Percentiles rank a stretch among this genome's conserved stretches.
These are phyloP conservation scores for Rhodofomes roseus DNA, from an alignment of 1,284 basidiomycete species.

Conservation along the genomic window DNA sequence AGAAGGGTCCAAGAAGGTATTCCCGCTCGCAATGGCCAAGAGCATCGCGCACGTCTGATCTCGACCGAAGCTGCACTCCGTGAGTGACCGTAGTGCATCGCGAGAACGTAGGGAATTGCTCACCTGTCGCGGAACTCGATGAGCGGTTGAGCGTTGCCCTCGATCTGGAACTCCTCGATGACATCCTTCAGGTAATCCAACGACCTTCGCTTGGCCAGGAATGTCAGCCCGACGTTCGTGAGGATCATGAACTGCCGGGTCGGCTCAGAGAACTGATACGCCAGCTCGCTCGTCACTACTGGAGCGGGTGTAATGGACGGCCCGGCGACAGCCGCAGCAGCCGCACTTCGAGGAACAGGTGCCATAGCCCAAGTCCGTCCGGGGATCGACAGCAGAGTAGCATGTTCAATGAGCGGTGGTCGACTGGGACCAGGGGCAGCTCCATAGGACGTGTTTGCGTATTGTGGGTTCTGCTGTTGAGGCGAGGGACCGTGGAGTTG, in stretches of 20 bases:
- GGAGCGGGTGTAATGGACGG: conserved; percentile 45
- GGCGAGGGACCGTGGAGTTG: conserved; percentile 44
- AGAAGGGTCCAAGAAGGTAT: conserved; percentile 61
- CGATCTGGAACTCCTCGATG: conserved; percentile 66
- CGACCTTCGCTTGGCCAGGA: conserved; percentile 80
- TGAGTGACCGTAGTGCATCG: conserved; percentile 4
- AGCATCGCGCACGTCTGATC: conserved; percentile 92
- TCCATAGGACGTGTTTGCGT: conserved; percentile 35
- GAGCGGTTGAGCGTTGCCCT: conserved; percentile 65
- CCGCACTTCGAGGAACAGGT: conserved; percentile 40
- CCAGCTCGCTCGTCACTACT: conserved; percentile 72
- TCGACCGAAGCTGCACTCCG: conserved; percentile 65
- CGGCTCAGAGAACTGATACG: conserved; percentile 71
- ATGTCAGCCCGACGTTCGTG: conserved; percentile 81
- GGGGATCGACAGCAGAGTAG: conserved; percentile 71
- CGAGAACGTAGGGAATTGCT: conserved; percentile 4
- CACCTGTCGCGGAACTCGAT: conserved; percentile 74
- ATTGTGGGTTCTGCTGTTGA: conserved; percentile 37
- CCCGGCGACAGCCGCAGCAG: conserved; percentile 25
- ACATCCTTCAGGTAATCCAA: conserved; percentile 79
- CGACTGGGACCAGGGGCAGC: conserved; percentile 42
- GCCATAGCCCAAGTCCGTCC: conserved; percentile 85
- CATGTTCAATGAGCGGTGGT: conserved; percentile 70
- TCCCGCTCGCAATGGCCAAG: conserved; percentile 75
- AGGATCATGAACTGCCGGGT: conserved; percentile 82